These are phyloP conservation scores for Penicillium nucicola DNA, from an alignment of 495 filamentous ascomycete genomes.

Conservation along the genomic window DNA sequence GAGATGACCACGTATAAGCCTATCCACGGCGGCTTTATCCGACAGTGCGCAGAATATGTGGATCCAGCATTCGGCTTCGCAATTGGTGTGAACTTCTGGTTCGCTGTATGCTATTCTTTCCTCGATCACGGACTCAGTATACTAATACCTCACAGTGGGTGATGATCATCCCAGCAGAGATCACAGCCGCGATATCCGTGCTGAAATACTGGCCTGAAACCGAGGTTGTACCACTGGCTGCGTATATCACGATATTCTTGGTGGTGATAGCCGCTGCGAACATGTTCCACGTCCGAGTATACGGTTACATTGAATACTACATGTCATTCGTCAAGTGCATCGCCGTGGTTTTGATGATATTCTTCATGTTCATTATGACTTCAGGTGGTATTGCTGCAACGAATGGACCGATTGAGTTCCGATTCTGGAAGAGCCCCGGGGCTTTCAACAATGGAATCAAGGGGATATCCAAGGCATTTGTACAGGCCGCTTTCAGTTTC, in stretches of 20 bases:
- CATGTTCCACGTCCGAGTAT: slow-evolving; percentile 22
- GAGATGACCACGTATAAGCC: slow-evolving; percentile 33
- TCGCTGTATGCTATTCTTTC: slow-evolving; percentile 13
- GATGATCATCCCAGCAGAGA: slow-evolving; percentile 30
- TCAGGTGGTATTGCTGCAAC: slow-evolving; percentile 28
- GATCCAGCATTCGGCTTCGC: slow-evolving; percentile 30
- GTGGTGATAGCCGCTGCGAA: slow-evolving; percentile 17
- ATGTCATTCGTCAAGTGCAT: slow-evolving; percentile 30
- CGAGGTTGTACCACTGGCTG: slow-evolving; percentile 20
- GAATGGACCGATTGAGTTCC: slow-evolving; percentile 24
- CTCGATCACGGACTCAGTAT: not conserved
- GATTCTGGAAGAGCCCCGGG: slow-evolving; percentile 26
- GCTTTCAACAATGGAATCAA: slow-evolving; percentile 33
- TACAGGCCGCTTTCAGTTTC: slow-evolving; percentile 29
- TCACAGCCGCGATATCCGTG: slow-evolving; percentile 26
- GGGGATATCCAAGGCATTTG: slow-evolving; percentile 28
- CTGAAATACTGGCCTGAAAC: slow-evolving; percentile 28
- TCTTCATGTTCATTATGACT: slow-evolving; percentile 33
- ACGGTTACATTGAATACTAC: slow-evolving; percentile 27
- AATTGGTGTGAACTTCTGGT: slow-evolving; percentile 32
- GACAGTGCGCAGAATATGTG: slow-evolving; percentile 27
- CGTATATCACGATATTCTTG: slow-evolving; percentile 28
- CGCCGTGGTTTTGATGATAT: slow-evolving; percentile 26
- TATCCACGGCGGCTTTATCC: slow-evolving; percentile 29
- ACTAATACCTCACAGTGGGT: slow-evolving; percentile 20